Conservation (phyloP, 441 rosid genomes). For the Theobroma grandiflorum region DNA sequence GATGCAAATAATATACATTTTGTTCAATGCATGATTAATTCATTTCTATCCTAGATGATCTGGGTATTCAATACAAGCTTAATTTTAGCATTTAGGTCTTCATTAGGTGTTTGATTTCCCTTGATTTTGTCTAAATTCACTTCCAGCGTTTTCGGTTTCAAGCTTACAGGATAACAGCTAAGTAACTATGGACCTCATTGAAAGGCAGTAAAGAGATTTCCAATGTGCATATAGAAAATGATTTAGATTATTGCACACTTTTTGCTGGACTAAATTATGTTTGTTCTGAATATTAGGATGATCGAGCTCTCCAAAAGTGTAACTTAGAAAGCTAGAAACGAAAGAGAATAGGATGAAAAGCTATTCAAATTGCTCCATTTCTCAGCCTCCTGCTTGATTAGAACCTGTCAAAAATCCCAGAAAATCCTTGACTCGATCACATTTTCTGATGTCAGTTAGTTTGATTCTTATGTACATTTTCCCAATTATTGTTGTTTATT, state of each 20-base stretch:
- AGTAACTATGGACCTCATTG: neutral
- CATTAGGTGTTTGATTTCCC: neutral
- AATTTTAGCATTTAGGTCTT: neutral
- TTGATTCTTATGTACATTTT: neutral
- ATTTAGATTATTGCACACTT: neutral
- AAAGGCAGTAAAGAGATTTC: neutral
- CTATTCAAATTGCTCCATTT: neutral
- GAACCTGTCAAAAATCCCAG: conserved; percentile 3
- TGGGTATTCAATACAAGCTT: neutral
- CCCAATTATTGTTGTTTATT: neutral
- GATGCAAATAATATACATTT: neutral
- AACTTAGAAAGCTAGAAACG: neutral
- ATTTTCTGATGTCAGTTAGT: neutral
- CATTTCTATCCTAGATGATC: conserved; percentile 15
- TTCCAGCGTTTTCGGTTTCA: neutral
- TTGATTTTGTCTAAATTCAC: neutral
- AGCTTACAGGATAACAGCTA: neutral
- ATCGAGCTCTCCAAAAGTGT: neutral
- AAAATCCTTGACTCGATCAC: neutral
- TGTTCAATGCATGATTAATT: conserved; percentile 13
- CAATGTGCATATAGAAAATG: conserved; percentile 4
- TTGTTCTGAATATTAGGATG: neutral
- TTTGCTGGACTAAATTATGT: conserved; percentile 8
- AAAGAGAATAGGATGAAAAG: neutral
- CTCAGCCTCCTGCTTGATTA: conserved; percentile 11